phyloP scores from a whole-genome alignment of 2,329 filamentous ascomycete species.

The Didymella sp. region DNA sequence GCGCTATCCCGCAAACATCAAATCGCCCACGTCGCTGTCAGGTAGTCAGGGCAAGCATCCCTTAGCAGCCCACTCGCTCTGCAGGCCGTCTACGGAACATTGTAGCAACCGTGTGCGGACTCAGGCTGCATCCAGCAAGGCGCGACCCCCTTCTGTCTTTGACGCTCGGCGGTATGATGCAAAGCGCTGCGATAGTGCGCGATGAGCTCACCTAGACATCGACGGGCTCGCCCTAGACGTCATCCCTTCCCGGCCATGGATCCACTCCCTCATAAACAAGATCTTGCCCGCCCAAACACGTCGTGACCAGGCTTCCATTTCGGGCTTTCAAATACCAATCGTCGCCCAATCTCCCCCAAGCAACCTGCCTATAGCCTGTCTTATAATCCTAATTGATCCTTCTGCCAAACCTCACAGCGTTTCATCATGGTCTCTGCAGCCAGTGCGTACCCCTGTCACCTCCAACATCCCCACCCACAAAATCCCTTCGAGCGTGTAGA shows the following conservation, averaged over 20 bases:
- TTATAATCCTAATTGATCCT: slow-evolving; percentile 9
- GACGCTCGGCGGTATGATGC: slow-evolving; percentile 13
- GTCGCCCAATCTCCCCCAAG: background rate
- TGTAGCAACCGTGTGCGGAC: background rate
- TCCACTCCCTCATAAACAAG: slow-evolving; percentile 16
- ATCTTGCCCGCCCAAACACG: slow-evolving; percentile 6
- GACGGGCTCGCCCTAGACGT: slow-evolving; percentile 12
- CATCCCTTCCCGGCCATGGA: slow-evolving; percentile 4
- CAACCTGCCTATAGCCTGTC: background rate
- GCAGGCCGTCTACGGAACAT: background rate
- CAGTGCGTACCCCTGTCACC: slow-evolving; percentile 26
- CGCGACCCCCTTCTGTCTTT: slow-evolving; percentile 6
- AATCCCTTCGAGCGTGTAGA: background rate
- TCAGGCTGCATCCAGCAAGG: slow-evolving; percentile 12
- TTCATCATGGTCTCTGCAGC: slow-evolving; percentile 22
- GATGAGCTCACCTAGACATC: background rate
- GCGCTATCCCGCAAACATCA: slow-evolving; percentile 8
- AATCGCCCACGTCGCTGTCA: background rate
- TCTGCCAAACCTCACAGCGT: background rate
- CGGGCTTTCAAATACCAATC: slow-evolving; percentile 12
- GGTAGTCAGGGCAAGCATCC: background rate
- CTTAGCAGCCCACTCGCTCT: background rate
- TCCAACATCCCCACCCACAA: background rate
- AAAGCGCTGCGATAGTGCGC: slow-evolving; percentile 13
- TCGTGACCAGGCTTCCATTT: slow-evolving; percentile 10